Evolutionary conservation across 2,329 filamentous ascomycete species (phyloP).

Genomic region (Penicillium sp.): DNA sequence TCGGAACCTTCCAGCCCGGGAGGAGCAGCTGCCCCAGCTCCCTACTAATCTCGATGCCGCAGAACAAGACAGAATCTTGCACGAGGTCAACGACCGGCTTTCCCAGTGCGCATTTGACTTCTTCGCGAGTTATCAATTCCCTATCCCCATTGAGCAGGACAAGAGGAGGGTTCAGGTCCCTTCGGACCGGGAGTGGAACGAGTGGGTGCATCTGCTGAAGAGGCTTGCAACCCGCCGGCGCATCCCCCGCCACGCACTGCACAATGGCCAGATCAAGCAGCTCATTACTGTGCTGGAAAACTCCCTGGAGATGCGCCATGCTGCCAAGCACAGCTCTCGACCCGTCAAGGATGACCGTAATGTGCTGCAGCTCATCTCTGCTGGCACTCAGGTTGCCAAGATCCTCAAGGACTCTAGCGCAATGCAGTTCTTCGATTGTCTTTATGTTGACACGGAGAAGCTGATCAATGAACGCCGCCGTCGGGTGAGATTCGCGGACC

Average conservation of each 20-base stretch:
- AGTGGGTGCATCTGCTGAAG: slow-evolving; percentile 88
- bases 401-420: slow-evolving; percentile 81
- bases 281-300: slow-evolving; percentile 87
- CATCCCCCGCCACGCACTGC: slow-evolving; percentile 79
- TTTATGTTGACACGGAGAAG: slow-evolving; percentile 81
- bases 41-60: slow-evolving; percentile 80
- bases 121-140: slow-evolving; percentile 87
- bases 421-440: slow-evolving; percentile 77
- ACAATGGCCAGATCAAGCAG: slow-evolving; percentile 90
- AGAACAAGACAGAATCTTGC: slow-evolving; percentile 80
- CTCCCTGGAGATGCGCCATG: slow-evolving; percentile 83
- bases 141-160: slow-evolving; percentile 79
- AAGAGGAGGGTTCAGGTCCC: slow-evolving; percentile 75
- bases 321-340: slow-evolving; percentile 78
- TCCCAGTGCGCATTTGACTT: slow-evolving; percentile 88
- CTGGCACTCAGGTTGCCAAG: slow-evolving; percentile 83
- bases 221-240: slow-evolving; percentile 81
- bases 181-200: slow-evolving; percentile 83
- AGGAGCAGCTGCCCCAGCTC: slow-evolving; percentile 77
- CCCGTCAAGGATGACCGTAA: slow-evolving; percentile 87
- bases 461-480: slow-evolving; percentile 68
- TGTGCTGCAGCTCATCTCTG: slow-evolving; percentile 82
- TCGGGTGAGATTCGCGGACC: slow-evolving; percentile 38
- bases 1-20: slow-evolving; percentile 72
- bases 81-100: slow-evolving; percentile 78